Evolutionary conservation across 2,329 filamentous ascomycete species (phyloP), one percentile per base, ranked within the genome.

Genomic region (Orbilia brochopaga): DNA sequence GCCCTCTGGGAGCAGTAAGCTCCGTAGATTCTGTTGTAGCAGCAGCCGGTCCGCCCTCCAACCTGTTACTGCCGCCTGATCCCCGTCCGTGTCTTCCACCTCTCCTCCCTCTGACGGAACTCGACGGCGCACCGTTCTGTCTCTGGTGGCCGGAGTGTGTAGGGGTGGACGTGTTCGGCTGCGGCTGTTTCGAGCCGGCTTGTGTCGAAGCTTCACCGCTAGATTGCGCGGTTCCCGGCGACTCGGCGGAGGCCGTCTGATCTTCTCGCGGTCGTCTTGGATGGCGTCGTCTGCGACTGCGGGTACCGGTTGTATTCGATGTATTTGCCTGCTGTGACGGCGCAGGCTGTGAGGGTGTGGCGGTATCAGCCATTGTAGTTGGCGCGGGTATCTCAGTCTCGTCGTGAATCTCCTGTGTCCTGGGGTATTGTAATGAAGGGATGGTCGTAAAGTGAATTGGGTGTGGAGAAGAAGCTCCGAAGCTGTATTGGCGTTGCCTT

Each of bases 351-450:
- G 44, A 55, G 13, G 56, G 42, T 19, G 52, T 21, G 23, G 46
- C 27, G 37, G 37, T 48, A 46, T 69, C 65, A 10, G 65, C 65
- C 65, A 69, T 69, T 46, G 54, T 69, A 37, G 65, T 19, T 63
- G 56, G 44, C 44, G 19, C 4, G 3, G 27, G 27, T 3, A 32
- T 32, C 27, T 32, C 27, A 8, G 27, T 4, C 8, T 8, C 27
- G 27, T 8, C 8, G 27, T 8, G 27, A 8, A 3, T 32, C 8
- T 8, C 8, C 3, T 32, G 8, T 32, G 27, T 8, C 8, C 27
- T 32, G 27, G 8, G 27, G 27, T 32, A 8, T 8, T 32, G 3
- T 3, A 8, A 4, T 8, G 27, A 32, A 32, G 27, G 8, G 27
- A 32, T 3, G 8, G 3, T 4, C 8, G 8, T 32, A 32, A 3